Evolutionary conservation across 495 filamentous ascomycete genomes (phyloP).

Genomic region (Daldinia grandis): DNA sequence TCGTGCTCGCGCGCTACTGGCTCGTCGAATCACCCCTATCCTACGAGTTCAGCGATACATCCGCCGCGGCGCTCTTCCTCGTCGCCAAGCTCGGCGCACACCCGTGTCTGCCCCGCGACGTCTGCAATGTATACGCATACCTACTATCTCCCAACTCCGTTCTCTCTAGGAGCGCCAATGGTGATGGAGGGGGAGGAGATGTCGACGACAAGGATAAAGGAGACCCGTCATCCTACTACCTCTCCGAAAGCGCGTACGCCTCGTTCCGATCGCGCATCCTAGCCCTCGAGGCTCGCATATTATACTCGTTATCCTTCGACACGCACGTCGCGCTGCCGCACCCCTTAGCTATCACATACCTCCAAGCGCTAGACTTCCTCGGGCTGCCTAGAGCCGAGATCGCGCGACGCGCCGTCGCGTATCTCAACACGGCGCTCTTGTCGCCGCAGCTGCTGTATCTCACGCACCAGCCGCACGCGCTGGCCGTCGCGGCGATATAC

Average conservation of each 20-base stretch:
- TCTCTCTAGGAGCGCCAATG: constrained; percentile 55
- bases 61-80: constrained; percentile 83
- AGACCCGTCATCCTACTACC: constrained; percentile 69
- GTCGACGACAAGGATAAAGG: background rate
- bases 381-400: constrained; percentile 52
- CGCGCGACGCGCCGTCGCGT: constrained; percentile 69
- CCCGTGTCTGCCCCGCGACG: constrained; percentile 77
- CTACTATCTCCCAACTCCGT: constrained; percentile 74
- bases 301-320: constrained; percentile 80
- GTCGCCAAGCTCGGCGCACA: constrained; percentile 82
- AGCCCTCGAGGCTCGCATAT: constrained; percentile 74
- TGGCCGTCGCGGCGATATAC: constrained; percentile 91
- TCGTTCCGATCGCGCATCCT: constrained; percentile 68
- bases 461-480: constrained; percentile 85
- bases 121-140: constrained; percentile 85
- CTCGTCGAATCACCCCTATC: constrained; percentile 60
- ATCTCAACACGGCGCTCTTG: constrained; percentile 84
- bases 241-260: constrained; percentile 77
- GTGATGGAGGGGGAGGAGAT: background rate
- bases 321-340: constrained; percentile 86
- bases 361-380: constrained; percentile 81
- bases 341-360: constrained; percentile 87
- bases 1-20: constrained; percentile 91
- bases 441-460: constrained; percentile 90
- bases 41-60: constrained; percentile 69